Evolutionary conservation across 352 stramenopile species (phyloP), one percentile per base, ranked within the genome.

Genomic region (Phytopythium litorale): DNA sequence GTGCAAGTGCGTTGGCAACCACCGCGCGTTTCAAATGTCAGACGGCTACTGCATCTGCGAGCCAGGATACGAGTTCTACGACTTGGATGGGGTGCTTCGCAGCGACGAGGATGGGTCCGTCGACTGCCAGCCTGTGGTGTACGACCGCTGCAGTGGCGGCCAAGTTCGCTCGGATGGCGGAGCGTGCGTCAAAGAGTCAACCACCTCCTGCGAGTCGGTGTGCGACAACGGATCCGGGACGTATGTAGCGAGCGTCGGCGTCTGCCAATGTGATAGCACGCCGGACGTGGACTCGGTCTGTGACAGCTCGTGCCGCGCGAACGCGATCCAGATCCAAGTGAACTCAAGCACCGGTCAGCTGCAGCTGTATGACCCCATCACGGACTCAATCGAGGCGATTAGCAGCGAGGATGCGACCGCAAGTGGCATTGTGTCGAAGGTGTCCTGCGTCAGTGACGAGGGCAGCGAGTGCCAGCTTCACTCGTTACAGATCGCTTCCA

Each of bases 81-180:
- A 98, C 57, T 70, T 85, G 55, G 82, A 96, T 28, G 72, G 96
- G 56, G 75, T 97, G 4, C 68, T 91, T 12, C 73, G 82, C 12
- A 92, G 79, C 50, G 85, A 94, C 37, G 76, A 89, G 68, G 91
- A 98, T 58, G 88, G 84, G 28, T 72, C 88, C 15, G 81, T 94
- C 3, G 89, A 97, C 60, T 98, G 92, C 59, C 92, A 98, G 59
- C 92, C 91, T 0, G 92, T 97, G 28, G 91, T 97, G 16, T 97
- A 96, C 58, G 72, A 90, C 37, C 85, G 89, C 7, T 98, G 92
- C 52, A 64, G 77, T 0, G 74, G 71, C 7, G 77, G 59, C 50
- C 74, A 97, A 68, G 74, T 95, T 9, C 89, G 92, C 11, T 84
- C 81, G 13, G 81, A 92, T 30, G 66, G 69, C 37, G 92, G 92